Conservation (phyloP, 805 yeast genomes). For the Blastobotrys muscicola region DNA sequence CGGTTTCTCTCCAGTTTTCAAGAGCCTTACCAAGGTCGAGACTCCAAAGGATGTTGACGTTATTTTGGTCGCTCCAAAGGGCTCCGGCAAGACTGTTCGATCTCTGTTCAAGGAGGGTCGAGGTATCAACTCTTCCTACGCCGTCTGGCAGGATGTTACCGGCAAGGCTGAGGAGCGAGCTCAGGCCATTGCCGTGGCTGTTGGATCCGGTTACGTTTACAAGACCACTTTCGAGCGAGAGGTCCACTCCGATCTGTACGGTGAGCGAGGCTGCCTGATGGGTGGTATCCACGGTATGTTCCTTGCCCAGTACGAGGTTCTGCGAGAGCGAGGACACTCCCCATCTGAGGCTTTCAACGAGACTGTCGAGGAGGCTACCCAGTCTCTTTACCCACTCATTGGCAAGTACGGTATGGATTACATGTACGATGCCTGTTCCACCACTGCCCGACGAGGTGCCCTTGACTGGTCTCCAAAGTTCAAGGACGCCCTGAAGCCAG, state of each 20-base stretch:
- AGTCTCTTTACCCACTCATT: slow-evolving; percentile 95
- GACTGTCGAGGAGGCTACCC: slow-evolving; percentile 99
- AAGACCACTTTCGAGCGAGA: slow-evolving; percentile 99
- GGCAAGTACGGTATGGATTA: slow-evolving; percentile 99
- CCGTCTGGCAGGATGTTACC: slow-evolving; percentile 98
- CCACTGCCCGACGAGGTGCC: slow-evolving; percentile 99
- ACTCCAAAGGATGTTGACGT: slow-evolving; percentile 94
- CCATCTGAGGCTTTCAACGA: slow-evolving; percentile 99
- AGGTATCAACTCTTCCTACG: slow-evolving; percentile 99
- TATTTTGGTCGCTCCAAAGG: slow-evolving; percentile 99
- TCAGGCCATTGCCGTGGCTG: slow-evolving; percentile 95
- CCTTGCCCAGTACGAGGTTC: slow-evolving; percentile 99
- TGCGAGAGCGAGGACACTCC: slow-evolving; percentile 98
- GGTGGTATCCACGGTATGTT: slow-evolving; percentile 99
- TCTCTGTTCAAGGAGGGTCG: slow-evolving; percentile 99
- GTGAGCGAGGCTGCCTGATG: slow-evolving; percentile 99
- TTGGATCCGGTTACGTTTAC: slow-evolving; percentile 99
- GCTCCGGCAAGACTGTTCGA: slow-evolving; percentile 99
- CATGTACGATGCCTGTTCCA: slow-evolving; percentile 99
- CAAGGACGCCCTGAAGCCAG: slow-evolving; percentile 98
- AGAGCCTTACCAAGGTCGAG: slow-evolving; percentile 91
- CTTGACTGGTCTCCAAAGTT: slow-evolving; percentile 99
- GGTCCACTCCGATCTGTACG: slow-evolving; percentile 98
- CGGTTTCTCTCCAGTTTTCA: slow-evolving; percentile 99
- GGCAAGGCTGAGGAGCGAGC: slow-evolving; percentile 99